Evolutionary conservation across 805 yeast genomes (phyloP).

Genomic region (Kodamaea sagamina): DNA sequence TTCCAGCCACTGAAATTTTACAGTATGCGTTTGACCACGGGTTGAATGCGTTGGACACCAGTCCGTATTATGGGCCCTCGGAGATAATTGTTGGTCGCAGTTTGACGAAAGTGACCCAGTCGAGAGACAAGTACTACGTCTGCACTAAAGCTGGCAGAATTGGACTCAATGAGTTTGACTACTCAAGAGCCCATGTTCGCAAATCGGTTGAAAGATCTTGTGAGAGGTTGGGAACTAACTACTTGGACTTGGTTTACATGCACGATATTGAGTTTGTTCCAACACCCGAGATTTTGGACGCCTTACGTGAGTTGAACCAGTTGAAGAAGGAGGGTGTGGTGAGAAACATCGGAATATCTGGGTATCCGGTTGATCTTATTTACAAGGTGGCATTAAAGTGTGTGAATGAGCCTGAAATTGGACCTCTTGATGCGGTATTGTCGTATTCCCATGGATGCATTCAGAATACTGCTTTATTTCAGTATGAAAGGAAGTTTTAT

Average conservation of each 20-base stretch:
- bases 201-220: constrained; percentile 67
- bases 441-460: constrained; percentile 82
- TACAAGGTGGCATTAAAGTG: constrained; percentile 50
- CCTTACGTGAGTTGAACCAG: constrained; percentile 58
- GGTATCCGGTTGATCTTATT: constrained; percentile 78
- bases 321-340: constrained; percentile 67
- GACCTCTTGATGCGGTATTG: constrained; percentile 71
- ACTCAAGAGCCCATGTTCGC: constrained; percentile 59
- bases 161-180: constrained; percentile 69
- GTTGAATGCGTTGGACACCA: constrained; percentile 79
- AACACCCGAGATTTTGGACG: constrained; percentile 55
- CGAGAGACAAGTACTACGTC: constrained; percentile 65
- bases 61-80: constrained; percentile 92
- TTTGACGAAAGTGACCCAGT: constrained; percentile 36
- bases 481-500: constrained; percentile 50
- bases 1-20: constrained; percentile 62
- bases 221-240: constrained; percentile 61
- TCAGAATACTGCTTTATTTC: constrained; percentile 63
- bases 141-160: constrained; percentile 89
- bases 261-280: constrained; percentile 88
- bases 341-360: constrained; percentile 73
- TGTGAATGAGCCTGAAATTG: constrained; percentile 43
- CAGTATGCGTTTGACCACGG: constrained; percentile 65
- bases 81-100: constrained; percentile 75
- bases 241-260: constrained; percentile 79